These are phyloP conservation scores for Leptomonas pyrrhocoris DNA, from an alignment of 208 protist genomes.

Conservation along the genomic window DNA sequence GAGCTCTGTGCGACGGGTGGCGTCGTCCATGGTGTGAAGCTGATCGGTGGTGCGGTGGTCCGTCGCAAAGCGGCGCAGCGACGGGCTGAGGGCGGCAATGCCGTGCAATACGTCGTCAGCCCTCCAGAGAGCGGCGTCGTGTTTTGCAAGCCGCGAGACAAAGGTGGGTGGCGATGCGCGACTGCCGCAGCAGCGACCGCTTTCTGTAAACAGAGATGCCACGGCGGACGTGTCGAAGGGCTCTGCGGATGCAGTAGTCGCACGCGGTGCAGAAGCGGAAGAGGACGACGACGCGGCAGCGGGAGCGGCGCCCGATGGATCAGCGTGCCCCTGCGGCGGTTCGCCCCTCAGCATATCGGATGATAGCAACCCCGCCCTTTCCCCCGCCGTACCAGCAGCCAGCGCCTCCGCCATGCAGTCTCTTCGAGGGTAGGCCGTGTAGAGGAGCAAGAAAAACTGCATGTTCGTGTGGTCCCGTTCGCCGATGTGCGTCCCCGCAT, in stretches of 20 bases:
- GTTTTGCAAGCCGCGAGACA: neutral
- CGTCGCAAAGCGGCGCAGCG: constrained; percentile 61
- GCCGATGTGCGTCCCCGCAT: constrained; percentile 60
- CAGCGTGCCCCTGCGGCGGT: neutral
- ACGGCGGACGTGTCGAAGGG: too few relatives aligned
- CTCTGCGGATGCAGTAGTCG: too few relatives aligned
- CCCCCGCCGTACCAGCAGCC: neutral
- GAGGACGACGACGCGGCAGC: too few relatives aligned
- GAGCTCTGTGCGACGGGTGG: constrained; percentile 73
- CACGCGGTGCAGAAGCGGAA: too few relatives aligned
- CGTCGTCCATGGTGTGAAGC: constrained; percentile 81
- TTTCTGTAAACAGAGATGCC: neutral
- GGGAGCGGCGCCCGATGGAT: too few relatives aligned
- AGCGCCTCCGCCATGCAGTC: constrained; percentile 24
- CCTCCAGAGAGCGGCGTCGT: constrained; percentile 1
- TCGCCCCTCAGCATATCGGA: neutral
- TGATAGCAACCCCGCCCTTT: neutral
- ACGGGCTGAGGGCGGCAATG: constrained; percentile 32
- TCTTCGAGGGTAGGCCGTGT: constrained; percentile 61
- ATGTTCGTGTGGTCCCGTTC: constrained; percentile 84
- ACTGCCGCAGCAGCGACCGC: neutral
- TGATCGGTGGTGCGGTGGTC: constrained; percentile 57
- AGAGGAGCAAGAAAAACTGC: constrained; percentile 86
- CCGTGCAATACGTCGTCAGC: constrained; percentile 26
- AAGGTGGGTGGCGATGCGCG: neutral